These are phyloP conservation scores for Ceratobasidium sp. DNA, from an alignment of 1,284 basidiomycete genomes.

Conservation along the genomic window DNA sequence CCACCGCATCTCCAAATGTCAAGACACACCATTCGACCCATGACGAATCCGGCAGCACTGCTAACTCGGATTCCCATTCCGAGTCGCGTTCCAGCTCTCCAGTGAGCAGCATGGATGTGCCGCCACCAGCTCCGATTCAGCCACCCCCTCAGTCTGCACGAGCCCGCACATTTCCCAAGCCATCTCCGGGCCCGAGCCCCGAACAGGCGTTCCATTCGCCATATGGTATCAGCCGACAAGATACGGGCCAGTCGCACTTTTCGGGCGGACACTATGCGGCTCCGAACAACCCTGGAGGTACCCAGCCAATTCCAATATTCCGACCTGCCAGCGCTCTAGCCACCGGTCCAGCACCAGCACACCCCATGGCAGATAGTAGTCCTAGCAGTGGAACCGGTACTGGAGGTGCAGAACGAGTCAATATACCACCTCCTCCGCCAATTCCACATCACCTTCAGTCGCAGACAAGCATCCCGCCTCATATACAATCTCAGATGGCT, in stretches of 20 bases:
- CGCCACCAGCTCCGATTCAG: constrained; percentile 3
- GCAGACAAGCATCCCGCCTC: not conserved
- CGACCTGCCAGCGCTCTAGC: constrained; percentile 28
- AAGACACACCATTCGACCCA: constrained; percentile 12
- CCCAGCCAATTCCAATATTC: constrained; percentile 30
- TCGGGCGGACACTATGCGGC: not conserved
- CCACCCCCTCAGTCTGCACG: constrained; percentile 14
- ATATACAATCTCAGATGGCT: constrained; percentile 18
- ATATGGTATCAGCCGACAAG: constrained; percentile 27
- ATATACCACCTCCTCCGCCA: constrained; percentile 28
- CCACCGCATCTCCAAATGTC: constrained; percentile 4
- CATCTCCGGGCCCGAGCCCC: constrained; percentile 20
- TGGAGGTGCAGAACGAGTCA: not conserved
- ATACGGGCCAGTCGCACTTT: constrained; percentile 30
- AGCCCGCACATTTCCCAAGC: constrained; percentile 17
- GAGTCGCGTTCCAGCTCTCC: constrained; percentile 32
- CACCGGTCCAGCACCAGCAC: not conserved
- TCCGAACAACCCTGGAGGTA: not conserved
- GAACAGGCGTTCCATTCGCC: constrained; percentile 12
- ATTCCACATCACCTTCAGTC: constrained; percentile 30
- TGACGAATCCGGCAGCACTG: constrained; percentile 18
- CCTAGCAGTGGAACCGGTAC: constrained; percentile 33
- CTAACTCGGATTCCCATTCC: constrained; percentile 21
- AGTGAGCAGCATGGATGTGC: constrained; percentile 18
- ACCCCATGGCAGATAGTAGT: not conserved